Percentiles rank a stretch among this genome's conserved stretches.
Evolutionary conservation across 83 land plant genomes (phyloP).

Genomic region (Thuja plicata): DNA sequence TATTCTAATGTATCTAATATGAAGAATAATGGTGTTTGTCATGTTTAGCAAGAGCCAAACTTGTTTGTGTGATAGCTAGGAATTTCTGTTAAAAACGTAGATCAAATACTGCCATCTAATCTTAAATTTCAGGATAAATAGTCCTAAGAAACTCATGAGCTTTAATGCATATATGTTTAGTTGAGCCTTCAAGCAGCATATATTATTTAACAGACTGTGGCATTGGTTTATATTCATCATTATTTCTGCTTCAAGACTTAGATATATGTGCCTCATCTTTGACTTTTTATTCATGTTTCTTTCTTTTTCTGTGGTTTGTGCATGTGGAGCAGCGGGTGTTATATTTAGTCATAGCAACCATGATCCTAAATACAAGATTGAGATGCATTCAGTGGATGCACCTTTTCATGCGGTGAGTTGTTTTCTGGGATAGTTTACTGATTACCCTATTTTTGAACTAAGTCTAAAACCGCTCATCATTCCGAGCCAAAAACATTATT

Average conservation of each 20-base stretch:
- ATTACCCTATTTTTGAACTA: neutral
- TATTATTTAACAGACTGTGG: neutral
- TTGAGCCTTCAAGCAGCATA: neutral
- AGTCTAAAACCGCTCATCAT: neutral
- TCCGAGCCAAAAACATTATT: too few species aligned
- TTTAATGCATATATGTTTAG: neutral
- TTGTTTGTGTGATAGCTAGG: neutral
- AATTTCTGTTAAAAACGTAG: neutral
- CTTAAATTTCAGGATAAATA: neutral
- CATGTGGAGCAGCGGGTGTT: constrained; percentile 25
- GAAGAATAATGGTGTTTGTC: neutral
- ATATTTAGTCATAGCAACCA: constrained; percentile 44
- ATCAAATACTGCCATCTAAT: neutral
- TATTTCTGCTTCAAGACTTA: neutral
- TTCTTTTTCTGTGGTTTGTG: neutral
- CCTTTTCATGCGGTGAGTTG: constrained; percentile 61
- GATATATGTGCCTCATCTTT: neutral
- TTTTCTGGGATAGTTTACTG: neutral
- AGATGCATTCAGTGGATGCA: constrained; percentile 48
- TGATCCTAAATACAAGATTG: constrained; percentile 58
- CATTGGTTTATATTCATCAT: neutral
- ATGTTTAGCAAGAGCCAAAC: neutral
- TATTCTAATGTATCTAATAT: too few species aligned
- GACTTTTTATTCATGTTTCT: neutral
- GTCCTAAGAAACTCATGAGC: neutral